Evolutionary conservation across 129 eudicot genomes (phyloP).

Genomic region (Tagetes erecta): DNA sequence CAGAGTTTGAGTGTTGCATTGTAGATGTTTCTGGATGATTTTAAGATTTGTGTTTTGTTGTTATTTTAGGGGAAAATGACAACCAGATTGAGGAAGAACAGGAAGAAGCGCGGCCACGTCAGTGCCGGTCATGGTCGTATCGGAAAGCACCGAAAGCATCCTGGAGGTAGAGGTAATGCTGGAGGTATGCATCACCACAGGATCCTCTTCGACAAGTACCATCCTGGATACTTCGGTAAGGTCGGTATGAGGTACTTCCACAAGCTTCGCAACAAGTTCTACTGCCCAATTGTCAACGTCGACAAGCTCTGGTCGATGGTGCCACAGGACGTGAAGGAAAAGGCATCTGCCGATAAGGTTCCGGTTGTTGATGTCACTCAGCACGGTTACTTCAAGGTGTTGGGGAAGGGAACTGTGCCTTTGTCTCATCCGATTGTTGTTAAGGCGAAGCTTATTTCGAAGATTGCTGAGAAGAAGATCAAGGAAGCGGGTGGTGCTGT

Average conservation of each 20-base stretch:
- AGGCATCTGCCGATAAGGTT: constrained; percentile 43
- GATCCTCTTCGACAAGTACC: constrained; percentile 91
- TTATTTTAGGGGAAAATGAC: constrained; percentile 43
- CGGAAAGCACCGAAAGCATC: constrained; percentile 84
- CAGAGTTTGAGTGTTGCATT: not conserved
- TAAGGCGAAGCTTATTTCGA: constrained; percentile 72
- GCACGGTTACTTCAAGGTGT: constrained; percentile 72
- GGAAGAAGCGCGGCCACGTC: constrained; percentile 88
- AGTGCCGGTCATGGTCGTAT: constrained; percentile 80
- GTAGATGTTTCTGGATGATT: too few relatives aligned
- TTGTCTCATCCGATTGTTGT: constrained; percentile 55
- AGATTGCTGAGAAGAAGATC: constrained; percentile 82
- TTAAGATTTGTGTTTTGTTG: not conserved
- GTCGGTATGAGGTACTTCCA: constrained; percentile 93
- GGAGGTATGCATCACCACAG: constrained; percentile 94
- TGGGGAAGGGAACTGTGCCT: constrained; percentile 72
- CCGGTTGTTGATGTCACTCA: constrained; percentile 80
- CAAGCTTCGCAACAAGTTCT: constrained; percentile 71
- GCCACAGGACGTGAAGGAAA: constrained; percentile 74
- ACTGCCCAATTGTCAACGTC: constrained; percentile 75
- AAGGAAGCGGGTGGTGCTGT: constrained; percentile 91
- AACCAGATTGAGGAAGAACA: constrained; percentile 68
- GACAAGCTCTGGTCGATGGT: constrained; percentile 85
- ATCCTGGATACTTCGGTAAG: constrained; percentile 88
- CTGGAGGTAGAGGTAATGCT: constrained; percentile 84